A percentile compares a stretch with the other conserved stretches of the same genome.
These are phyloP conservation scores for Microcos paniculata DNA, from an alignment of 345 rosid genomes.

Conservation along the genomic window DNA sequence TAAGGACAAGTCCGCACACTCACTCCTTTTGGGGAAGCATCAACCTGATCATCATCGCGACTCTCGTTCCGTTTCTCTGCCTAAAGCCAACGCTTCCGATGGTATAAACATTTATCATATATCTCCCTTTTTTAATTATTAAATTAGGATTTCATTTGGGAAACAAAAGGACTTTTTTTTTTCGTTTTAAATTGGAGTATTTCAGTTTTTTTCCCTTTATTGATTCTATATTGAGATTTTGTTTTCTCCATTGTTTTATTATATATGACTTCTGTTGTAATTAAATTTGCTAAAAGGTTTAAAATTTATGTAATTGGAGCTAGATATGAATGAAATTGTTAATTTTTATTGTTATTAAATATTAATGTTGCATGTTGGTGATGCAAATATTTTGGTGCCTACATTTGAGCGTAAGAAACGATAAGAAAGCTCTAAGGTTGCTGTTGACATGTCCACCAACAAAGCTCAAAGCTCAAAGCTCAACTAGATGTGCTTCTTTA, in stretches of 20 bases:
- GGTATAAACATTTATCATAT: constrained; percentile 32
- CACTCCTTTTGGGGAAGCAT: constrained; percentile 53
- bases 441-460: neutral
- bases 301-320: neutral
- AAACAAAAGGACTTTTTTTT: no score
- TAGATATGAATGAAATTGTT: neutral
- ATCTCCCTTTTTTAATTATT: neutral
- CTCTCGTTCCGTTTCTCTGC: constrained; percentile 46
- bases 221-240: neutral
- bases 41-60: constrained; percentile 56
- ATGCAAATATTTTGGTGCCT: constrained; percentile 1
- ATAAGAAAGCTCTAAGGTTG: neutral
- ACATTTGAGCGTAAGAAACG: neutral
- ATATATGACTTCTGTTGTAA: neutral
- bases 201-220: neutral
- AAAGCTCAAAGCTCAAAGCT: neutral
- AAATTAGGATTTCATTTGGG: neutral
- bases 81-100: constrained; percentile 61
- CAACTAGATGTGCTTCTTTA: neutral
- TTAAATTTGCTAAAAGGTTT: neutral
- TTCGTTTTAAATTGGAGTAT: no score
- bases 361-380: neutral
- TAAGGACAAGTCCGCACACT: constrained; percentile 50
- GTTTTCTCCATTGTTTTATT: neutral
- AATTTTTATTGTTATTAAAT: neutral